phyloP scores from a whole-genome alignment of 345 rosid species.

The Salix suchowensis region DNA sequence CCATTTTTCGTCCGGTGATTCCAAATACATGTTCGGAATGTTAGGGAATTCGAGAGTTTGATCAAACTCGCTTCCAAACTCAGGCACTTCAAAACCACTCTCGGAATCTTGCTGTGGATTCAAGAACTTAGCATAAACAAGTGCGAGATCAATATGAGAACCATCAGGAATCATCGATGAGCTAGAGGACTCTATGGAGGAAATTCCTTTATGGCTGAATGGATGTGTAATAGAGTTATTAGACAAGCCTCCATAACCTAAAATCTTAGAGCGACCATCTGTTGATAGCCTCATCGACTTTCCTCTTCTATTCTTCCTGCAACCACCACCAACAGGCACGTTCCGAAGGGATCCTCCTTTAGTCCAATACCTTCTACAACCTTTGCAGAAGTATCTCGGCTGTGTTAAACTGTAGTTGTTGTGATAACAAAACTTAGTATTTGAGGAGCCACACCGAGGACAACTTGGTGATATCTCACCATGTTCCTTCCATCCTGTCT shows the following conservation, averaged over 20 bases:
- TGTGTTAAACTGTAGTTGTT: constrained; percentile 67
- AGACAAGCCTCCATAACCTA: constrained; percentile 1
- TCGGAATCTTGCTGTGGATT: constrained; percentile 31
- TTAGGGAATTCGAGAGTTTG: constrained; percentile 18
- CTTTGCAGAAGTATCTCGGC: constrained; percentile 64
- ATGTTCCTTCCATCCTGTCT: constrained; percentile 44
- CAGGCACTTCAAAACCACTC: constrained; percentile 15
- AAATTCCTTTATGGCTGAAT: constrained; percentile 4
- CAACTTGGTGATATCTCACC: constrained; percentile 51
- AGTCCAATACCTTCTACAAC: constrained; percentile 66
- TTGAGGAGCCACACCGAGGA: constrained; percentile 59
- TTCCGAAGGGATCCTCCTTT: constrained; percentile 57
- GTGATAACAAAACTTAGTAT: constrained; percentile 65
- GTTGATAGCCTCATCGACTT: constrained; percentile 33
- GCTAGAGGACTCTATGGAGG: constrained; percentile 18
- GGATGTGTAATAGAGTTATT: not conserved
- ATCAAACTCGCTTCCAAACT: constrained; percentile 22
- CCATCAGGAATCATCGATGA: constrained; percentile 17
- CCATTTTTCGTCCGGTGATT: constrained; percentile 13
- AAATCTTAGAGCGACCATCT: constrained; percentile 6
- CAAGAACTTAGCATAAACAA: constrained; percentile 56
- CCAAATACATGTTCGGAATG: constrained; percentile 4
- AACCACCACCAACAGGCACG: constrained; percentile 58
- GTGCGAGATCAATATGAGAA: constrained; percentile 49
- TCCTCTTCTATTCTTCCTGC: constrained; percentile 49